Base-by-base conservation (phyloP, 768 basidiomycete species). In the Kwoniella newhampshirensis region DNA sequence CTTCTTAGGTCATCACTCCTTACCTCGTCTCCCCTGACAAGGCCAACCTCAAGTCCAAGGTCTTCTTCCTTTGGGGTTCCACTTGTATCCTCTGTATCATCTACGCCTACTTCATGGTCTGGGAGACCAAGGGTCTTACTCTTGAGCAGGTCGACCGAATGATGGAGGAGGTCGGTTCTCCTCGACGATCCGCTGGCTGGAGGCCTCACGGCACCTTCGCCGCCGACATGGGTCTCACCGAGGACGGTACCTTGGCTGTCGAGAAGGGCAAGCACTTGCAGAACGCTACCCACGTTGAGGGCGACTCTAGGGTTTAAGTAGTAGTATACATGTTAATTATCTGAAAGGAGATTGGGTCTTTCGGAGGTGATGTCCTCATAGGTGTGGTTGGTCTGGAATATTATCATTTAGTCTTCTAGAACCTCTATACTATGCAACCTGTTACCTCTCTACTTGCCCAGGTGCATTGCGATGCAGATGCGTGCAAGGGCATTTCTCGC, bases 101-200 rank as follows among this genome's bases (percentile, higher is more conserved):
- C 30, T 62, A 56, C 51, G 51, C 60, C 55, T 62, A 57, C 56
- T 62, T 62, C 57, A 37, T 54, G 42, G 32, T 32, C 32, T 32
- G 32, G 32, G 88, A 90, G 79, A 89, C 86, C 15, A 88, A 83
- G 72, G 87, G 87, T 12, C 81, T 88, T 23, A 82, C 82, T 52
- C 60, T 64, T 35, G 59, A 60, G 46, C 59, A 60, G 39, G 51
- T 54, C 40, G 59, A 60, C 52, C 43, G 51, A 54, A 54, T 60
- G 52, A 60, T 60, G 59, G 59, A 60, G 30, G 52, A 60, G 40
- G 23, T 26, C 18, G 18, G 35, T 5, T 42, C 49, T 9, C 57
- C 57, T 18, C 59, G 69, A 23, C 60, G 47, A 11, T 75, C 74
- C 3, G 56, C 68, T 51, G 64, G 59, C 37, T 77, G 75, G 75